Evolutionary conservation across 352 stramenopile species (phyloP).

Genomic region (Peronospora destructor): DNA sequence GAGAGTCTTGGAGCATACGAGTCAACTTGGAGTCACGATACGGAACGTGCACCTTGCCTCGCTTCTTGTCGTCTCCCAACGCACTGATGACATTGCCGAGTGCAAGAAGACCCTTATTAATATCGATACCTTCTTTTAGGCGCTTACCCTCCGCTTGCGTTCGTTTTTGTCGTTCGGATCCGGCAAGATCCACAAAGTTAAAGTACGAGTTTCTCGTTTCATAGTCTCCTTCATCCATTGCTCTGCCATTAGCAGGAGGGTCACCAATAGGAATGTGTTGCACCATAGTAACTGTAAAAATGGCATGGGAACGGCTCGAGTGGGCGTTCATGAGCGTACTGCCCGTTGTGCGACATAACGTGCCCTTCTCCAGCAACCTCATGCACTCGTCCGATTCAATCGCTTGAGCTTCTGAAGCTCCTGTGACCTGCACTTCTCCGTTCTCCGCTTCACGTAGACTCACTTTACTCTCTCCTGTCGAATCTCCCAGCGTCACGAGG

Average conservation of each 20-base stretch:
- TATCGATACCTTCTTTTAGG: slow-evolving; percentile 95
- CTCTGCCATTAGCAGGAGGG: slow-evolving; percentile 27
- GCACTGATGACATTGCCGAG: slow-evolving; percentile 97
- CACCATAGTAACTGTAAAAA: slow-evolving; percentile 85
- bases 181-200: slow-evolving; percentile 89
- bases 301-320: slow-evolving; percentile 87
- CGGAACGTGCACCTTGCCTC: slow-evolving; percentile 88
- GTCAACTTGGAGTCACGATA: slow-evolving; percentile 94
- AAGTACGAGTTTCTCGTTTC: slow-evolving; percentile 84
- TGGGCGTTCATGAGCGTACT: slow-evolving; percentile 91
- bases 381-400: slow-evolving; percentile 66
- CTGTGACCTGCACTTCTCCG: slow-evolving; percentile 74
- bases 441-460: slow-evolving; percentile 80
- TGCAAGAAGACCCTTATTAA: slow-evolving; percentile 96
- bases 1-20: slow-evolving; percentile 88
- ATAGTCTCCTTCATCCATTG: slow-evolving; percentile 46
- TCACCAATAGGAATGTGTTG: slow-evolving; percentile 64
- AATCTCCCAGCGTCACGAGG: slow-evolving; percentile 66
- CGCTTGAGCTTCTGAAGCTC: slow-evolving; percentile 72
- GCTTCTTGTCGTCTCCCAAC: slow-evolving; percentile 87
- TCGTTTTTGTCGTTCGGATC: slow-evolving; percentile 92
- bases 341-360: slow-evolving; percentile 72
- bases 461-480: slow-evolving; percentile 56
- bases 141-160: slow-evolving; percentile 89
- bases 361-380: slow-evolving; percentile 76